Evolutionary conservation across 2,329 filamentous ascomycete species (phyloP).

Genomic region (Macrophomina pseudophaseolina): DNA sequence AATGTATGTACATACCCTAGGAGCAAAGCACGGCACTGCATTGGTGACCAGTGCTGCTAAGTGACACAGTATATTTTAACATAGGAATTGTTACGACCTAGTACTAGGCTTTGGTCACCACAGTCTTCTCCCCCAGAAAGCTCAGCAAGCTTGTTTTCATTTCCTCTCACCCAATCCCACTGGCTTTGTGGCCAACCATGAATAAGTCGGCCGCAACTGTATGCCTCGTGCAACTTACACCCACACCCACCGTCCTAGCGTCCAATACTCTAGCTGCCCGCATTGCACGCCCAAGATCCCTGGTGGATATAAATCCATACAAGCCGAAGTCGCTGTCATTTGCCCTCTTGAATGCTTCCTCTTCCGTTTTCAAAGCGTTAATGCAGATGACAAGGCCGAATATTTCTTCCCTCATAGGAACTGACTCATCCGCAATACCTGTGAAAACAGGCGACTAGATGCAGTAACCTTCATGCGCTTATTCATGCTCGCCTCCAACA

Average conservation of each 20-base stretch:
- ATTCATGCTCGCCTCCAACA: slow-evolving; percentile 35
- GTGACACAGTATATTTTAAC: too few relatives aligned
- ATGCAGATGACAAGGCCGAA: slow-evolving; percentile 46
- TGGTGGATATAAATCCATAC: slow-evolving; percentile 45
- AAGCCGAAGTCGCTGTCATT: slow-evolving; percentile 47
- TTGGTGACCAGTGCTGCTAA: too few relatives aligned
- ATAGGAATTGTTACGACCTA: too few relatives aligned
- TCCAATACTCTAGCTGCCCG: slow-evolving; percentile 48
- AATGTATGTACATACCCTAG: too few relatives aligned
- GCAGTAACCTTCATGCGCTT: slow-evolving; percentile 37
- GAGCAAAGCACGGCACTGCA: too few relatives aligned
- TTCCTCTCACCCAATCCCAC: slow-evolving; percentile 43
- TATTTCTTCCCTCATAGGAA: slow-evolving; percentile 42
- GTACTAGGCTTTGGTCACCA: slow-evolving; percentile 35
- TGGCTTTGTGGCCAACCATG: slow-evolving; percentile 49
- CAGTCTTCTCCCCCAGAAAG: slow-evolving; percentile 44
- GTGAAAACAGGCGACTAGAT: slow-evolving; percentile 55
- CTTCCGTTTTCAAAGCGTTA: slow-evolving; percentile 43
- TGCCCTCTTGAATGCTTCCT: slow-evolving; percentile 41
- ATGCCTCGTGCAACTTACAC: slow-evolving; percentile 47
- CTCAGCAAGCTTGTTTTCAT: slow-evolving; percentile 37
- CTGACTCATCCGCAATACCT: slow-evolving; percentile 48
- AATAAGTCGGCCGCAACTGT: slow-evolving; percentile 42
- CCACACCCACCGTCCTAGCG: slow-evolving; percentile 46
- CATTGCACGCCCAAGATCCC: slow-evolving; percentile 44